phyloP scores from a whole-genome alignment of 345 rosid species.

The Tarenaya hassleriana region DNA sequence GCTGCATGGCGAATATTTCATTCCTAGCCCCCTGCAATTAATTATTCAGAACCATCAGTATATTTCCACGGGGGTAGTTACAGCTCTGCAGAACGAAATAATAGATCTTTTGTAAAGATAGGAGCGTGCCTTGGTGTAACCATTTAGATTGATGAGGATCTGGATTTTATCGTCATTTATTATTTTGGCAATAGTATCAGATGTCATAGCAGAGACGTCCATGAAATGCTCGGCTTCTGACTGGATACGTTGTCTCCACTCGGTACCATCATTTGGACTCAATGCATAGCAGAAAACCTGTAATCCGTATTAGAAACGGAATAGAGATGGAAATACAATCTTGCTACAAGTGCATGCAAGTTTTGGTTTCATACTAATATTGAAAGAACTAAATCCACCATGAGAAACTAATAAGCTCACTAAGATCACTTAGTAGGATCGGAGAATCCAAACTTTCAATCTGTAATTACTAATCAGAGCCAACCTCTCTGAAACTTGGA shows the following conservation, averaged over 20 bases:
- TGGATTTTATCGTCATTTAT: slow-evolving; percentile 85
- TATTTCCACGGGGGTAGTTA: slow-evolving; percentile 6
- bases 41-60: slow-evolving; percentile 5
- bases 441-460: background rate
- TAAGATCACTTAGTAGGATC: background rate
- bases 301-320: background rate
- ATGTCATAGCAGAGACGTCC: slow-evolving; percentile 84
- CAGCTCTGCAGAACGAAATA: background rate
- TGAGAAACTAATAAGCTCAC: slow-evolving; percentile 1
- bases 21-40: slow-evolving; percentile 88
- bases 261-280: slow-evolving; percentile 92
- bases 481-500: slow-evolving; percentile 2
- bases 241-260: slow-evolving; percentile 90
- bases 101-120: background rate
- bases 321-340: slow-evolving; percentile 9
- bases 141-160: slow-evolving; percentile 86
- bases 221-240: slow-evolving; percentile 89
- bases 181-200: slow-evolving; percentile 76
- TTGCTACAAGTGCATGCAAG: slow-evolving; percentile 4
- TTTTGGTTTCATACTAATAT: background rate
- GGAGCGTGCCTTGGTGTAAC: slow-evolving; percentile 76
- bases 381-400: slow-evolving; percentile 1
- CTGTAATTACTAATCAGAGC: slow-evolving; percentile 5
- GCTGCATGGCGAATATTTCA: slow-evolving; percentile 97
- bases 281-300: slow-evolving; percentile 95